Evolutionary conservation across 192 early-diverging fungal genomes (phyloP), one percentile per base, ranked within the genome.

Genomic region (Globomyces pollinis-pini): DNA sequence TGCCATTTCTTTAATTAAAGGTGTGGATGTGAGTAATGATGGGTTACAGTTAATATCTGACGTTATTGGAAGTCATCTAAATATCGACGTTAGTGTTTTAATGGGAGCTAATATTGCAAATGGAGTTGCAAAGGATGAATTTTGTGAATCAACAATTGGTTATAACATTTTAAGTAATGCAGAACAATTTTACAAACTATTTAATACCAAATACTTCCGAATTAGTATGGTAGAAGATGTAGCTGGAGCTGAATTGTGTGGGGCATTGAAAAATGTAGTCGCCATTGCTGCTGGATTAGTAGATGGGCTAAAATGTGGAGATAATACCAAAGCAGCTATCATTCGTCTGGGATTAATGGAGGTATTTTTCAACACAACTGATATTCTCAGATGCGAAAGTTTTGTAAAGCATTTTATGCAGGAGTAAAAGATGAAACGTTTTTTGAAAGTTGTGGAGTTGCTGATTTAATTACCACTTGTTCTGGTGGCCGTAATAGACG

Each of bases 21-120:
- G 95, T 38, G 82, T 96, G 4, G 93, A 88, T 60, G 83, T 89
- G 38, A 81, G 79, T 60, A 74, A 78, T 42, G 66, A 78, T 35
- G 88, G 90, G 18, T 80, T 93, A 59, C 74, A 83, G 11, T 73
- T 92, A 4, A 85, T 91, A 71, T 85, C 87, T 5, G 86, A 90
- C 59, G 70, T 87, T 63, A 95, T 98, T 63, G 76, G 80, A 36
- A 80, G 86, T 49, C 74, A 84, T 44, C 79, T 98, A 21, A 73
- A 73, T 50, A 86, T 98, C 36, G 83, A 81, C 11, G 80, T 89
- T 43, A 80, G 82, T 53, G 88, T 91, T 35, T 70, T 99, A 42
- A 91, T 87, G 74, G 96, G 96, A 53, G 96, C 94, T 52, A 99
- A 99, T 73, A 96, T 99, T 75, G 96, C 96, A 47, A 84, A 84